Evolutionary conservation across 345 rosid genomes (phyloP).

Genomic region (Erucastrum elatum): DNA sequence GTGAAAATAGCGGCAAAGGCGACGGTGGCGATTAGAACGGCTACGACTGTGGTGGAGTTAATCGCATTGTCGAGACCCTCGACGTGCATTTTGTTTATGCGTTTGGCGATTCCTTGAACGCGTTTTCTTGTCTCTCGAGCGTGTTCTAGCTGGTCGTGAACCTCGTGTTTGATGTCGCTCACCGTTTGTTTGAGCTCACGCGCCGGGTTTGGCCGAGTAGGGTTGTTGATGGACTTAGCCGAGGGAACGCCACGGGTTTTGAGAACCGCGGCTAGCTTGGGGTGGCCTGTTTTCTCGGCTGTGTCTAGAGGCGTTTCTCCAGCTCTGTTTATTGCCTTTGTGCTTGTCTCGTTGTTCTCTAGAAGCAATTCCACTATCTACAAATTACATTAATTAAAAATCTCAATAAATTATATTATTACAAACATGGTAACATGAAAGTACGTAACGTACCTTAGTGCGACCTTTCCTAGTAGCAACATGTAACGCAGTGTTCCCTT

Average conservation of each 20-base stretch:
- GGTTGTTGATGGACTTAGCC: conserved; percentile 52
- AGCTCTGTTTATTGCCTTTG: conserved; percentile 55
- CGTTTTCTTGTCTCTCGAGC: conserved; percentile 80
- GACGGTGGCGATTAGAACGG: conserved; percentile 88
- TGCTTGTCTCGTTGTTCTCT: conserved; percentile 48
- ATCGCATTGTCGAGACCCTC: conserved; percentile 96
- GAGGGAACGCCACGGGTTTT: conserved; percentile 69
- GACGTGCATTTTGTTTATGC: conserved; percentile 76
- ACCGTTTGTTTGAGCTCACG: conserved; percentile 90
- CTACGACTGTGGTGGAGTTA: conserved; percentile 92
- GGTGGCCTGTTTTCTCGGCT: conserved; percentile 75
- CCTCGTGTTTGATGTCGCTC: conserved; percentile 94
- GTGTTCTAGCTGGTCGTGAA: conserved; percentile 88
- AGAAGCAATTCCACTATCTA: conserved; percentile 76
- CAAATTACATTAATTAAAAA: conserved; percentile 12
- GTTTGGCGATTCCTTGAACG: conserved; percentile 87
- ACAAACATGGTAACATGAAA: neutral
- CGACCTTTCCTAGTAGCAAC: conserved; percentile 84
- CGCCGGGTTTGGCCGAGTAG: conserved; percentile 50
- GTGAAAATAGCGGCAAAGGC: conserved; percentile 95
- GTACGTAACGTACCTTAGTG: conserved; percentile 50
- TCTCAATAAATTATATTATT: neutral
- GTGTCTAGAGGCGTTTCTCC: conserved; percentile 86
- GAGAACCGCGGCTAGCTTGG: conserved; percentile 50
- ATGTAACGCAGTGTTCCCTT: conserved; percentile 80